phyloP scores from a whole-genome alignment of 768 basidiomycete species.

The Gymnopilus junonius region DNA sequence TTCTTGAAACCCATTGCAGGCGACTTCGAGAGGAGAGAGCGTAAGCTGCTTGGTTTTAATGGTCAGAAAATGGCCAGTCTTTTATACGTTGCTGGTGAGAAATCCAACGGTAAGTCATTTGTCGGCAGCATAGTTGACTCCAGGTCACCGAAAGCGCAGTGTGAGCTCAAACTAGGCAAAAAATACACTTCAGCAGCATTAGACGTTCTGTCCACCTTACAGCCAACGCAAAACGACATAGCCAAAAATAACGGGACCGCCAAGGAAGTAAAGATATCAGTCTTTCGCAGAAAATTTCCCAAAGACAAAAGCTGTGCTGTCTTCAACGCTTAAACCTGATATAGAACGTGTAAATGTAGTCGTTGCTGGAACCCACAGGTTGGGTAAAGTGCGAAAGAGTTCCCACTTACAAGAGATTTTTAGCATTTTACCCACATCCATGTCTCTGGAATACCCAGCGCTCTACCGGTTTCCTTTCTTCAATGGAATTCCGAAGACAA shows the following conservation, averaged over 20 bases:
- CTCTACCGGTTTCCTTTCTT: neutral
- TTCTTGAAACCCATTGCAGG: conserved; percentile 9
- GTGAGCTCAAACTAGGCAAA: neutral
- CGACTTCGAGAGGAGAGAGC: neutral
- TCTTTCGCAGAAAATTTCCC: neutral
- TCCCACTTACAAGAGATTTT: neutral
- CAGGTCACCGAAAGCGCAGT: neutral
- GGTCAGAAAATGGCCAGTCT: neutral
- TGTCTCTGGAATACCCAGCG: neutral
- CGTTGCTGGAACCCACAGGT: neutral
- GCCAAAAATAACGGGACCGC: neutral
- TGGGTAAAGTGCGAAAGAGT: neutral
- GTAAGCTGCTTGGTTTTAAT: neutral
- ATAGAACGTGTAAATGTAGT: neutral
- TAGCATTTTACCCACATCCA: neutral
- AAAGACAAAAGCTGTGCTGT: neutral
- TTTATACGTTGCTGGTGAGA: neutral
- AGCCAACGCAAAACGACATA: neutral
- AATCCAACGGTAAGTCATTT: neutral
- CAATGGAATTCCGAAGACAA: neutral
- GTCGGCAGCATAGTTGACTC: neutral
- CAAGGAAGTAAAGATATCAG: neutral
- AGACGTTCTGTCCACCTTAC: neutral
- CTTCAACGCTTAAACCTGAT: neutral
- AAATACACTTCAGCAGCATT: neutral